phyloP scores from a whole-genome alignment of 2,329 filamentous ascomycete species.

The Dactylellina parvicollis region DNA sequence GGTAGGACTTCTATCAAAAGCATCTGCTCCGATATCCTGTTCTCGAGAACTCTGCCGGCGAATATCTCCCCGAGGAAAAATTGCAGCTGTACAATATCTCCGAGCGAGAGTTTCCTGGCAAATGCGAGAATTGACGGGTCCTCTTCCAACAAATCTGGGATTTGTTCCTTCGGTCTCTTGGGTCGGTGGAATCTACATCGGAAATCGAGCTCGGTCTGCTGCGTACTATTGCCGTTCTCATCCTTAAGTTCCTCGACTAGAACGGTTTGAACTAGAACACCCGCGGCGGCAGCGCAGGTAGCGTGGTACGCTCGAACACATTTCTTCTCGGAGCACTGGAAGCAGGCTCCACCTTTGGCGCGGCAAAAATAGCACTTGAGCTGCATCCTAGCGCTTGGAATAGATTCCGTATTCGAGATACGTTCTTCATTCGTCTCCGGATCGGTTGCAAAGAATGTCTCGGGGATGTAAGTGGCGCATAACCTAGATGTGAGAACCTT shows the following conservation, averaged over 20 bases:
- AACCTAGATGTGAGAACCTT: slow-evolving; percentile 62
- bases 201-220: slow-evolving; percentile 89
- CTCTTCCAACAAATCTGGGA: slow-evolving; percentile 75
- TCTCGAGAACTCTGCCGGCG: slow-evolving; percentile 87
- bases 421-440: slow-evolving; percentile 73
- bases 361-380: slow-evolving; percentile 96
- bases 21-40: slow-evolving; percentile 77
- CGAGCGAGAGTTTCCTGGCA: slow-evolving; percentile 73
- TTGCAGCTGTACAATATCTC: slow-evolving; percentile 87
- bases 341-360: slow-evolving; percentile 86
- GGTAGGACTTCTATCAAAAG: slow-evolving; percentile 85
- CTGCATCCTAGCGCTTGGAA: slow-evolving; percentile 86
- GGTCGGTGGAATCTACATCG: slow-evolving; percentile 92
- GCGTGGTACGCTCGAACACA: slow-evolving; percentile 93
- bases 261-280: slow-evolving; percentile 83
- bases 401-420: slow-evolving; percentile 79
- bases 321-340: slow-evolving; percentile 95
- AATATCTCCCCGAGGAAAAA: slow-evolving; percentile 86
- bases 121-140: slow-evolving; percentile 75
- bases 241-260: slow-evolving; percentile 85
- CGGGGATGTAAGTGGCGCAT: slow-evolving; percentile 89
- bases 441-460: slow-evolving; percentile 82
- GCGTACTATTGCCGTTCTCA: slow-evolving; percentile 91
- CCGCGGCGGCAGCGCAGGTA: slow-evolving; percentile 90
- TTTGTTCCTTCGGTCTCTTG: slow-evolving; percentile 80